A percentile compares a stretch with the other conserved stretches of the same genome.
Evolutionary conservation across 176 grass and related monocot species (phyloP).

Genomic region (Zea luxurians): DNA sequence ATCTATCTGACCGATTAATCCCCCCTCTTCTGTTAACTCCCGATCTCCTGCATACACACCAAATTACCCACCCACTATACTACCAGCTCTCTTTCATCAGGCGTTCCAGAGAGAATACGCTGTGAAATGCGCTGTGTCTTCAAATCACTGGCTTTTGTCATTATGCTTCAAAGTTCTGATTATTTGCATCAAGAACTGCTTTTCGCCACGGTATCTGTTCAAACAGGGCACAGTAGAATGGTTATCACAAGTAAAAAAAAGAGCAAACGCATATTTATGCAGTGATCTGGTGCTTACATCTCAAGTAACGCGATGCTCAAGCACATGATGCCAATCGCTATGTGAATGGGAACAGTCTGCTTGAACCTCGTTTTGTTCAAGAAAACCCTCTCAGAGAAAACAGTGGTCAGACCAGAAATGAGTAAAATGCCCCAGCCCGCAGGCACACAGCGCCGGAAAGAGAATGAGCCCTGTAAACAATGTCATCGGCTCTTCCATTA

Average conservation of each 20-base stretch:
- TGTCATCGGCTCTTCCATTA: background rate
- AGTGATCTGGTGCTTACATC: conserved; percentile 55
- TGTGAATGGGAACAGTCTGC: conserved; percentile 77
- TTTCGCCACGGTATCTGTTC: conserved; percentile 76
- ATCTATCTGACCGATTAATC: background rate
- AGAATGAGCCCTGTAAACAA: conserved; percentile 63
- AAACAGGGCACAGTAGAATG: conserved; percentile 14
- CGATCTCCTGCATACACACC: background rate
- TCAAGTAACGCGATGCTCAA: conserved; percentile 58
- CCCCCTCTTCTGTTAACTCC: background rate
- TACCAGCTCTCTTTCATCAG: conserved; percentile 12
- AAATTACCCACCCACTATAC: background rate
- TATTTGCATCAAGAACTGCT: conserved; percentile 72
- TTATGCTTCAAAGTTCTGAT: conserved; percentile 29
- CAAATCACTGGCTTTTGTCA: conserved; percentile 26
- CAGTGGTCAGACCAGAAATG: conserved; percentile 58
- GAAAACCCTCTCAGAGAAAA: conserved; percentile 77
- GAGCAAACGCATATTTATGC: background rate
- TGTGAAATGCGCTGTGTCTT: no score
- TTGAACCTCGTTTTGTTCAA: conserved; percentile 65
- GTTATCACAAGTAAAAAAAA: conserved; percentile 18
- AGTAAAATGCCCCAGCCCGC: conserved; percentile 74
- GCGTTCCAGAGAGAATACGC: background rate
- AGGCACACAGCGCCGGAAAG: conserved; percentile 72
- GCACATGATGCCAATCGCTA: conserved; percentile 69